phyloP scores from a whole-genome alignment of 306 rosid species.

The Hylodesmum podocarpum region DNA sequence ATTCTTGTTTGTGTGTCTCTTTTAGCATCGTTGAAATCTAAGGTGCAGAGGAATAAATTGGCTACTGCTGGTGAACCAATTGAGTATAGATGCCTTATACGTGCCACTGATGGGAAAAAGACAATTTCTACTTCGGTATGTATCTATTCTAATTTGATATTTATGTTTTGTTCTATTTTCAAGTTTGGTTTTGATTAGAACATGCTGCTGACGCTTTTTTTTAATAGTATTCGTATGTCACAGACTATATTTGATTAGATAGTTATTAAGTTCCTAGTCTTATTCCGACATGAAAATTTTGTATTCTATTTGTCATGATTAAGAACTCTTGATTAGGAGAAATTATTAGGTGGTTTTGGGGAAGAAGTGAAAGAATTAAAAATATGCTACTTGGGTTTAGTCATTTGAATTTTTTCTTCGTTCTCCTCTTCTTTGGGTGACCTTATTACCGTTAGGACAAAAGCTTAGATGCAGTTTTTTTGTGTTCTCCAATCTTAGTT shows the following conservation, averaged over 20 bases:
- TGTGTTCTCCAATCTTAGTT: neutral
- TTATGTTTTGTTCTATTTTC: neutral
- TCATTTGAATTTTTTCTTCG: neutral
- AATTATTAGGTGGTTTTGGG: neutral
- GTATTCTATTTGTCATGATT: neutral
- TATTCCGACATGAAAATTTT: neutral
- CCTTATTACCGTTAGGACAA: neutral
- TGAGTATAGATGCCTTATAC: conserved; percentile 86
- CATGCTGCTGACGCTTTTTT: neutral
- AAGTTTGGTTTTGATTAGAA: neutral
- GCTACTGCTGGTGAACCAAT: conserved; percentile 59
- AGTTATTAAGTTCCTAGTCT: neutral
- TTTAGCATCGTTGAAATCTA: conserved; percentile 82
- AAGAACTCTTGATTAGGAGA: conserved; percentile 1
- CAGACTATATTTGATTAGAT: neutral
- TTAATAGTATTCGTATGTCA: neutral
- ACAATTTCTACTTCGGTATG: conserved; percentile 87
- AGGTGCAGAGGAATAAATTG: conserved; percentile 69
- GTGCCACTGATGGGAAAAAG: conserved; percentile 92
- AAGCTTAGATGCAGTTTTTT: neutral
- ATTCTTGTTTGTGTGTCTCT: conserved; percentile 10
- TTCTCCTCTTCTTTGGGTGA: neutral
- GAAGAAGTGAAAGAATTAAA: neutral
- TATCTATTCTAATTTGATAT: conserved; percentile 10
- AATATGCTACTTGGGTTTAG: neutral